Percentiles rank a stretch among this genome's conserved stretches.
Evolutionary conservation across 1,284 basidiomycete species (phyloP).

Genomic region (Heterobasidion parviporum): DNA sequence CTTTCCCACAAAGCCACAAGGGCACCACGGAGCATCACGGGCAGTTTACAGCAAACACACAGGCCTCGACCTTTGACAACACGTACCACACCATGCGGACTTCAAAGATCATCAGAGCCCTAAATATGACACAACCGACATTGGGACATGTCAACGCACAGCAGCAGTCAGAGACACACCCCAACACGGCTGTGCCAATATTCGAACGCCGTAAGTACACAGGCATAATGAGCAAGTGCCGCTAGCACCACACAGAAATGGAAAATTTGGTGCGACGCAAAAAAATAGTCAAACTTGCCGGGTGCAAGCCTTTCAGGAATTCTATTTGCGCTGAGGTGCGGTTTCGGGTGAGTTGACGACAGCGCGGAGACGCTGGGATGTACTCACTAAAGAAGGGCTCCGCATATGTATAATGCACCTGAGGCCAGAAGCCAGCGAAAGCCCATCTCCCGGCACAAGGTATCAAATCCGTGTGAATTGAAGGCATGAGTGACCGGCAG

Average conservation of each 20-base stretch:
- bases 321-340: conserved; percentile 56
- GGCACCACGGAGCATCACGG: no score
- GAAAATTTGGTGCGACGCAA: conserved; percentile 83
- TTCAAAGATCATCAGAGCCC: background rate
- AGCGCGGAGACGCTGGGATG: conserved; percentile 5
- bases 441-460: conserved; percentile 56
- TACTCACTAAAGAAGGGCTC: conserved; percentile 78
- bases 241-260: conserved; percentile 77
- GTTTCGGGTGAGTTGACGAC: conserved; percentile 7
- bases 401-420: conserved; percentile 66
- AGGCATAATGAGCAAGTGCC: conserved; percentile 67
- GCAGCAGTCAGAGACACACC: background rate
- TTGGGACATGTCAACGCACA: background rate
- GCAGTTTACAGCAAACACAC: no score
- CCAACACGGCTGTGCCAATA: conserved; percentile 40
- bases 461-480: conserved; percentile 45
- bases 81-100: background rate
- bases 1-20: no score
- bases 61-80: no score
- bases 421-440: conserved; percentile 61
- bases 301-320: conserved; percentile 76
- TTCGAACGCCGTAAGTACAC: conserved; percentile 46
- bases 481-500: conserved; percentile 68
- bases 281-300: conserved; percentile 75
- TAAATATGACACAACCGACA: background rate